Conservation (phyloP, 352 stramenopile species). For the Aphanomyces astaci region DNA sequence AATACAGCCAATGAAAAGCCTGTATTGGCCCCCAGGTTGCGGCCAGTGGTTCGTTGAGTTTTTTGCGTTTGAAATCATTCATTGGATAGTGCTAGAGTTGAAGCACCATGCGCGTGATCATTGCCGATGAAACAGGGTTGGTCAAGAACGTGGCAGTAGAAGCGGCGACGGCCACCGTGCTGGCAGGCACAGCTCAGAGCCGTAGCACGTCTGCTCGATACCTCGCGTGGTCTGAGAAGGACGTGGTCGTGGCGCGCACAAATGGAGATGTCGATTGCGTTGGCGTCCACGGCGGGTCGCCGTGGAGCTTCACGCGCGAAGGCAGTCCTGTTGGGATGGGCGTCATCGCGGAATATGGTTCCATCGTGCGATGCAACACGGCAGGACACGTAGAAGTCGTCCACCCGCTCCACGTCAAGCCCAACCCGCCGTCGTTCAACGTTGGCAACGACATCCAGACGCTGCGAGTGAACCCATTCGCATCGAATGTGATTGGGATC, state of each 20-base stretch:
- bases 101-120: constrained; percentile 55
- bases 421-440: constrained; percentile 44
- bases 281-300: constrained; percentile 31
- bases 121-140: constrained; percentile 74
- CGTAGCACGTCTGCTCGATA: constrained; percentile 8
- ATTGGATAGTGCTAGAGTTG: not conserved
- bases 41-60: constrained; percentile 11
- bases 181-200: constrained; percentile 34
- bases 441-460: constrained; percentile 41
- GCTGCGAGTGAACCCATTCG: constrained; percentile 42
- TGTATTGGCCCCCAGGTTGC: not conserved
- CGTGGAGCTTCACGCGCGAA: constrained; percentile 23
- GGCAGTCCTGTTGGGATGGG: constrained; percentile 47
- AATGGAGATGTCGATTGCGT: constrained; percentile 65
- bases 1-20: not conserved
- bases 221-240: constrained; percentile 29
- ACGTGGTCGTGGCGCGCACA: constrained; percentile 46
- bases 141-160: constrained; percentile 77
- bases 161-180: constrained; percentile 50
- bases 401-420: constrained; percentile 11
- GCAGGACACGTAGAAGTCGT: constrained; percentile 30
- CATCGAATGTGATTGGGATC: constrained; percentile 53
- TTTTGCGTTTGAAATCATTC: constrained; percentile 7
- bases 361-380: constrained; percentile 58
- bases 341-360: constrained; percentile 50